Evolutionary conservation across 2,329 filamentous ascomycete genomes (phyloP), one percentile per base, ranked within the genome.

Genomic region (Pseudocercospora eumusae): DNA sequence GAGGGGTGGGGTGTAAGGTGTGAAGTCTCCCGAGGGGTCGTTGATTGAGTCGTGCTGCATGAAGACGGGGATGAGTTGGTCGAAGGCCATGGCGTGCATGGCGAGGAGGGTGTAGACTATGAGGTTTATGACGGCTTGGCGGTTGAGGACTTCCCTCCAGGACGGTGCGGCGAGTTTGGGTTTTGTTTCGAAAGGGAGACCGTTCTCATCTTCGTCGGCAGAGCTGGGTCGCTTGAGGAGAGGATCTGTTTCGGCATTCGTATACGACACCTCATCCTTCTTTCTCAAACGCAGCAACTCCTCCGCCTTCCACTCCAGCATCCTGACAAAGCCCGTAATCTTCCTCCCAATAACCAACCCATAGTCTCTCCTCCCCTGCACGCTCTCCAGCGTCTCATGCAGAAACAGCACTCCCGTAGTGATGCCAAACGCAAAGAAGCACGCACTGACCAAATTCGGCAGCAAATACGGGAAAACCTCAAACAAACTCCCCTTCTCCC

Each of bases 311-410:
- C 63, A 21, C 13, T 64, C 42, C 9, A 59, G 21, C 11, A 54
- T 63, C 54, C 53, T 66, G 33, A 31, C 70, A 23, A 54, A 36
- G 9, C 76, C 53, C 70, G 78, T 73, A 71, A 98, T 77, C 56
- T 86, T 86, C 57, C 87, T 80, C 1, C 93, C 93, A 0, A 96
- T 78, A 2, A 86, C 74, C 3, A 95, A 77, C 2, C 93, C 93
- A 79, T 89, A 90, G 75, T 98, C 93, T 18, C 79, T 82, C 4
- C 82, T 78, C 61, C 89, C 77, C 53, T 85, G 87, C 70, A 88
- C 90, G 15, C 85, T 85, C 40, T 88, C 88, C 0, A 96, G 80
- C 0, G 95, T 96, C 84, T 99, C 93, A 80, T 87, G 84, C 10
- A 98, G 83, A 71, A 96, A 99, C 1, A 98, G 77, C 11, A 87